Percentiles rank a stretch among this genome's conserved stretches.
These are phyloP conservation scores for Phytomonas francai DNA, from an alignment of 208 protist genomes.

Conservation along the genomic window DNA sequence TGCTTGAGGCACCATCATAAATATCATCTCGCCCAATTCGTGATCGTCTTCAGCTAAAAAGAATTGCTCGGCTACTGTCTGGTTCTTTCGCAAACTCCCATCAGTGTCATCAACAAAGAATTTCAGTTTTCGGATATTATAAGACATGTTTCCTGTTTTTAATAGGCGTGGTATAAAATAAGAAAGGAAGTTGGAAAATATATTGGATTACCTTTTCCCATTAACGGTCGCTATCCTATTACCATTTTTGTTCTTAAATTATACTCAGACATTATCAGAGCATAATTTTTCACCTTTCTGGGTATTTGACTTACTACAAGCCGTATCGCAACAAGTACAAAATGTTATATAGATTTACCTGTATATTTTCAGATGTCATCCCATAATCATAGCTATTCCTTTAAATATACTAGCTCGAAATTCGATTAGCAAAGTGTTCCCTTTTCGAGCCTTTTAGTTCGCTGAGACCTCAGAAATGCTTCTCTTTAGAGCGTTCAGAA, in stretches of 20 bases:
- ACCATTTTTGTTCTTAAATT: background rate
- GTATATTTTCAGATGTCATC: background rate
- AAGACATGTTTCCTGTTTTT: constrained; percentile 39
- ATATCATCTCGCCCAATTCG: constrained; percentile 45
- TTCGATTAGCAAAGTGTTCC: background rate
- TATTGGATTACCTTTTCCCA: background rate
- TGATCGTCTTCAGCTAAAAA: constrained; percentile 67
- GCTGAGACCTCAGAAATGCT: background rate
- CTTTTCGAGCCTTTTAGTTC: background rate
- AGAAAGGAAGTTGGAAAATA: background rate
- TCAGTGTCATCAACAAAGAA: constrained; percentile 73
- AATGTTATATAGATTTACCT: background rate
- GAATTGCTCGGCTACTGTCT: constrained; percentile 40
- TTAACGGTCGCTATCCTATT: background rate
- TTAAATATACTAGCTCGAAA: background rate
- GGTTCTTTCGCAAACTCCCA: constrained; percentile 43
- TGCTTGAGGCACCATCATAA: constrained; percentile 27
- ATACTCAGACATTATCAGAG: background rate
- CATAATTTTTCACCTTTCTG: background rate
- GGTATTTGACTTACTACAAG: background rate
- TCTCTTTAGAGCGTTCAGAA: background rate
- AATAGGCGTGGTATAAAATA: background rate
- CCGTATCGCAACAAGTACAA: background rate
- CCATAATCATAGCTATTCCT: background rate
- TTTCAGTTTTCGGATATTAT: constrained; percentile 61